phyloP scores from a whole-genome alignment of 2,329 filamentous ascomycete genomes.

The Pseudocercospora cruenta region DNA sequence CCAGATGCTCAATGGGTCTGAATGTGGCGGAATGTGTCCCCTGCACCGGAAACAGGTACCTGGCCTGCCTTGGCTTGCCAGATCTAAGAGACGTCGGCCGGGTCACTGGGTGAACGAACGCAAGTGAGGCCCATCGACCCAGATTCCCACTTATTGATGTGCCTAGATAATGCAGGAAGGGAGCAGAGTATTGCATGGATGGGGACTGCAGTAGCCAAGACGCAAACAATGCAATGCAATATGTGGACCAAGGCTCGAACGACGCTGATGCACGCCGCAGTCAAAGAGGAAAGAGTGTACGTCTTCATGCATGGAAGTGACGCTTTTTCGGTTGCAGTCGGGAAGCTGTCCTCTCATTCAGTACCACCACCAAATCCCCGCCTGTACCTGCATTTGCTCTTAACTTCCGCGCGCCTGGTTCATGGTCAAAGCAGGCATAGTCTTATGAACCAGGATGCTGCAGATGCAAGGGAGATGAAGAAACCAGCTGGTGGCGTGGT shows the following conservation, averaged over 20 bases:
- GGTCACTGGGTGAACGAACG: conserved; percentile 22
- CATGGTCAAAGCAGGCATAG: conserved; percentile 4
- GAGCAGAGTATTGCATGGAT: conserved; percentile 17
- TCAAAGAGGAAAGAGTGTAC: conserved; percentile 21
- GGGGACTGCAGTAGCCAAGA: conserved; percentile 18
- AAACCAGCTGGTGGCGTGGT: conserved; percentile 17
- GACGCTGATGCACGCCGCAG: conserved; percentile 13
- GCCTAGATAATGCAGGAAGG: conserved; percentile 18
- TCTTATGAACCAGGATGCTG: conserved; percentile 1
- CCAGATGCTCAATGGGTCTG: conserved; percentile 16
- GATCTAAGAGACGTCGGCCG: conserved; percentile 9
- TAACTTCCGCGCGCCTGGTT: conserved; percentile 19
- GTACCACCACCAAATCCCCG: conserved; percentile 17
- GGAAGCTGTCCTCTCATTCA: conserved; percentile 22
- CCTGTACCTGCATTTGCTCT: conserved; percentile 24
- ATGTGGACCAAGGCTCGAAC: conserved; percentile 17
- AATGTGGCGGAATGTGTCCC: conserved; percentile 16
- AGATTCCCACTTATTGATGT: conserved; percentile 23
- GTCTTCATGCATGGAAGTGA: conserved; percentile 10
- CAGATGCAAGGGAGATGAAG: background rate
- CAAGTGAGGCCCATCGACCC: conserved; percentile 19
- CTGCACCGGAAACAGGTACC: conserved; percentile 19
- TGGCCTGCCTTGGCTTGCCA: conserved; percentile 8
- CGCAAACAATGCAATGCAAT: conserved; percentile 16
- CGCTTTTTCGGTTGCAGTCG: conserved; percentile 8